Evolutionary conservation across 1,284 basidiomycete genomes (phyloP).

Genomic region (Puccinia brachypodii): DNA sequence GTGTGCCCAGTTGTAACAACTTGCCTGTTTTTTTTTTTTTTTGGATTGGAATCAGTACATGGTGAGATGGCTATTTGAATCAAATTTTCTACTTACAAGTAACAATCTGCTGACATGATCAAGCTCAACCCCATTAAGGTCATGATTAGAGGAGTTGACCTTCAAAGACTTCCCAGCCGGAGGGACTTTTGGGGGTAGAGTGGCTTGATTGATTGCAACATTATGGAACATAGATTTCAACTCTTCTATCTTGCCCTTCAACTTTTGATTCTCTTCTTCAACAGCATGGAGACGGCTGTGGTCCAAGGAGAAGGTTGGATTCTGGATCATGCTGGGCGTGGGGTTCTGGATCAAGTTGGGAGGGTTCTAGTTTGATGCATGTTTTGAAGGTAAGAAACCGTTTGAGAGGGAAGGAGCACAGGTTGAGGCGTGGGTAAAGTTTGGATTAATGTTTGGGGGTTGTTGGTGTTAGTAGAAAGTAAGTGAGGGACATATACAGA

Average conservation of each 20-base stretch:
- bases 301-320: not conserved
- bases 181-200: not conserved
- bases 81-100: not conserved
- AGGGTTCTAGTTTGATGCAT: not conserved
- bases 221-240: constrained; percentile 24
- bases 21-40: not conserved
- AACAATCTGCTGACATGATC: not conserved
- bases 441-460: too few species aligned
- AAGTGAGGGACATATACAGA: too few species aligned
- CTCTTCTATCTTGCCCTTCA: constrained; percentile 7
- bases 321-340: not conserved
- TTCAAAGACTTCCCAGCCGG: not conserved
- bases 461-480: too few species aligned
- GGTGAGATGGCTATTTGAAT: too few species aligned
- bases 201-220: constrained; percentile 10
- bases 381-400: not conserved
- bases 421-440: constrained; percentile 9
- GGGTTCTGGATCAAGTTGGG: constrained; percentile 18
- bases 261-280: constrained; percentile 26
- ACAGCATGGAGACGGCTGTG: constrained; percentile 13
- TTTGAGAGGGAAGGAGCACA: not conserved
- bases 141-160: not conserved
- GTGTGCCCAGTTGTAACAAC: not conserved
- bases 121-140: not conserved
- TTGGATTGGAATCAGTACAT: too few species aligned